A percentile compares a stretch with the other conserved stretches of the same genome.
Conservation (phyloP, 441 rosid species). For the Jatropha podagrica region DNA sequence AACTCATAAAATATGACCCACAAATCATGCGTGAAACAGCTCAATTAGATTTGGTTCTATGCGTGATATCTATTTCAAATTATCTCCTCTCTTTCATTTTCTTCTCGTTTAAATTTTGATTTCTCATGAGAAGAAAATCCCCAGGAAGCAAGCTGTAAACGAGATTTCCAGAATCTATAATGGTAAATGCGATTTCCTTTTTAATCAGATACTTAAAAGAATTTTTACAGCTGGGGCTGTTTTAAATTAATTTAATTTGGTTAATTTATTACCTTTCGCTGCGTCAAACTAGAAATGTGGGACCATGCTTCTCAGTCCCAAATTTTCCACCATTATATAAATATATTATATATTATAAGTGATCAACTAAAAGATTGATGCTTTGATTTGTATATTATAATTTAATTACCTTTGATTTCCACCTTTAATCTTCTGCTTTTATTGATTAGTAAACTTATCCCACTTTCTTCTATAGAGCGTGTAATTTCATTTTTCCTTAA, state of each 20-base stretch:
- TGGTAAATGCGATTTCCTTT: conserved; percentile 28
- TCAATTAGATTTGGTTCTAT: conserved; percentile 48
- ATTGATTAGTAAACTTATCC: background rate
- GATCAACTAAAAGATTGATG: background rate
- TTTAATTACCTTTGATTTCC: background rate
- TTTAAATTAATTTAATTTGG: background rate
- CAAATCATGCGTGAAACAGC: conserved; percentile 71
- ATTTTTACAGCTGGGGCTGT: conserved; percentile 29
- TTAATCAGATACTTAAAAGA: background rate
- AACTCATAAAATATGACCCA: conserved; percentile 58
- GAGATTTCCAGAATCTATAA: conserved; percentile 45
- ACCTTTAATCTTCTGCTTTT: background rate
- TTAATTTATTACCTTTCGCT: no score
- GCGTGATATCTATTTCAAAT: conserved; percentile 20
- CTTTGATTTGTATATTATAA: background rate
- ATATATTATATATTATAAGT: background rate
- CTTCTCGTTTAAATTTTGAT: background rate
- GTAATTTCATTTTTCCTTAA: no score
- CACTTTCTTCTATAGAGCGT: background rate
- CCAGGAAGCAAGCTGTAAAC: conserved; percentile 32
- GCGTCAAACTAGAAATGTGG: conserved; percentile 10
- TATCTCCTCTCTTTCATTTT: conserved; percentile 10
- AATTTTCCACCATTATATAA: background rate
- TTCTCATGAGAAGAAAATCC: conserved; percentile 22
- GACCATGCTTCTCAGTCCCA: conserved; percentile 4